A percentile compares a stretch with the other conserved stretches of the same genome.
Conservation (phyloP, 352 stramenopile species). For the Pythium apleroticum region DNA sequence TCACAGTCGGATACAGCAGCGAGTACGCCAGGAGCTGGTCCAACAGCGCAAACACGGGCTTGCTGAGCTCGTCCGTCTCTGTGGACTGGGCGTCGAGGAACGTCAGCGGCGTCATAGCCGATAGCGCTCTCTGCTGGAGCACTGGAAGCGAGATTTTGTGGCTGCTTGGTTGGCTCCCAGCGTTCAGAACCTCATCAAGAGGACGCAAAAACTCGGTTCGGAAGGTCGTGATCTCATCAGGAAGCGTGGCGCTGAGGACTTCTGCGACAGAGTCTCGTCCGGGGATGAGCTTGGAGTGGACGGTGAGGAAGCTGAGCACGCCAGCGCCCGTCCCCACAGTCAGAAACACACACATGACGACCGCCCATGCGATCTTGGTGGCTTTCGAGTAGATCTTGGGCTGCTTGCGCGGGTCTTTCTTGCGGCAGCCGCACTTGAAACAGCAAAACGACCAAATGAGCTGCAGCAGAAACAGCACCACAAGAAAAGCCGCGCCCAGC, state of each 20-base stretch:
- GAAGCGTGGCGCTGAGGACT: slow-evolving; percentile 32
- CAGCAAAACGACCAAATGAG: slow-evolving; percentile 49
- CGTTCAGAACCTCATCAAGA: slow-evolving; percentile 33
- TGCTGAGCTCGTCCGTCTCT: slow-evolving; percentile 30
- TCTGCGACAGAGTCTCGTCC: slow-evolving; percentile 26
- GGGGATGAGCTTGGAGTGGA: slow-evolving; percentile 36
- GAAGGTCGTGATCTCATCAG: slow-evolving; percentile 36
- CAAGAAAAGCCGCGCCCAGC: slow-evolving; percentile 27
- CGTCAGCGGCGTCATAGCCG: slow-evolving; percentile 34
- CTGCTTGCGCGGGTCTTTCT: slow-evolving; percentile 39
- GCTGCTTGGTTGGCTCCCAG: slow-evolving; percentile 16
- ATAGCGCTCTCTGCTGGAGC: slow-evolving; percentile 30
- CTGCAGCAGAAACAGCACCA: slow-evolving; percentile 43
- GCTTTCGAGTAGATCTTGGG: slow-evolving; percentile 50
- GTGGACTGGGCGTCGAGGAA: slow-evolving; percentile 56
- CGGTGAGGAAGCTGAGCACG: slow-evolving; percentile 33
- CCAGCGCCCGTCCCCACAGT: slow-evolving; percentile 24
- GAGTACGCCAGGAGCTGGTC: slow-evolving; percentile 36
- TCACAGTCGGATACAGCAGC: slow-evolving; percentile 49
- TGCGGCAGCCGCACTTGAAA: slow-evolving; percentile 49
- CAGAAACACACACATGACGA: slow-evolving; percentile 36
- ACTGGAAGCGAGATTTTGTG: slow-evolving; percentile 16
- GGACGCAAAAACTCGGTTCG: slow-evolving; percentile 35
- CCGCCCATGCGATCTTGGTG: slow-evolving; percentile 44
- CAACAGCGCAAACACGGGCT: slow-evolving; percentile 45